Conservation (phyloP, 495 filamentous ascomycete species). For the Penicillium bialowiezense region DNA sequence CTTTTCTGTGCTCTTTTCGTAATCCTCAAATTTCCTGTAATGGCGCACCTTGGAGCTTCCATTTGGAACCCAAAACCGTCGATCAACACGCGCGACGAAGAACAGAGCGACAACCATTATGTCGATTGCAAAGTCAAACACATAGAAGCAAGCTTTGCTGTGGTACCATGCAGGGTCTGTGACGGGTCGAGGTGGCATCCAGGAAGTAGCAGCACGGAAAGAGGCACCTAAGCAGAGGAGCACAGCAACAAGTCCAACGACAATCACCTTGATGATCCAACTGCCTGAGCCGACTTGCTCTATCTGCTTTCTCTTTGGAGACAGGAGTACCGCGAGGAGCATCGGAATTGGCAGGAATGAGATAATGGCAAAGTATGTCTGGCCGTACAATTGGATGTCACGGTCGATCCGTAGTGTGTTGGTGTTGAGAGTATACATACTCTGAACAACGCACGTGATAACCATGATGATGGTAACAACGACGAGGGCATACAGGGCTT, state of each 20-base stretch:
- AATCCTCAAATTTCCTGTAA: constrained; percentile 12
- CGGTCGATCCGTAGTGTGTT: constrained; percentile 51
- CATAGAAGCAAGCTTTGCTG: constrained; percentile 69
- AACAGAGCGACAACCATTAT: constrained; percentile 64
- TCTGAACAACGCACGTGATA: constrained; percentile 63
- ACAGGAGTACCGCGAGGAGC: constrained; percentile 48
- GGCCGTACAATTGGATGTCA: constrained; percentile 63
- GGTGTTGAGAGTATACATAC: constrained; percentile 60
- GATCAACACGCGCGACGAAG: constrained; percentile 64
- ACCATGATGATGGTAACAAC: constrained; percentile 62
- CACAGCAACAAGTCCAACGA: constrained; percentile 53
- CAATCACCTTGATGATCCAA: constrained; percentile 60
- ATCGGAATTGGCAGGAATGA: constrained; percentile 74
- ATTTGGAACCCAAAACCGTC: constrained; percentile 61
- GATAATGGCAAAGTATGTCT: constrained; percentile 65
- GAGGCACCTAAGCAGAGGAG: constrained; percentile 68
- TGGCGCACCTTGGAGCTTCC: constrained; percentile 24
- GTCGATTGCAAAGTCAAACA: constrained; percentile 75
- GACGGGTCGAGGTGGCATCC: constrained; percentile 47
- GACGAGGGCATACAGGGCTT: constrained; percentile 59
- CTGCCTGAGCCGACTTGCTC: constrained; percentile 73
- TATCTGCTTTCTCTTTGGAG: constrained; percentile 42
- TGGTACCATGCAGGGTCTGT: constrained; percentile 65
- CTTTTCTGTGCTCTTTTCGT: constrained; percentile 4
- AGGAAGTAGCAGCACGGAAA: constrained; percentile 62